Base-by-base conservation (phyloP, 345 rosid species). In the Psidium guajava region DNA sequence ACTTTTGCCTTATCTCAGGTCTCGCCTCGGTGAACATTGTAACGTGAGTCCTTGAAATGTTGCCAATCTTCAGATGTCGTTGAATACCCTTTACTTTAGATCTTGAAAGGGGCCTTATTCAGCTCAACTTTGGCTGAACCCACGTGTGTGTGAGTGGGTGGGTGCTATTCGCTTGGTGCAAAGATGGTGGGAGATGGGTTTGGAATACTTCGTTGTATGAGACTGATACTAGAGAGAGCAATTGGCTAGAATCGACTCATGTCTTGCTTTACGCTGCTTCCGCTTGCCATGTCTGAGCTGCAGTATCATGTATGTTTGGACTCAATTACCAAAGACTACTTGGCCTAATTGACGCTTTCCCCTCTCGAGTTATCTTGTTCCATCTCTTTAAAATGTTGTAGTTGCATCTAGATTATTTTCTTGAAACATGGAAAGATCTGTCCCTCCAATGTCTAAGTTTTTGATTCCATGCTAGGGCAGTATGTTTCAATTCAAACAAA, bases 1-100 rank as follows among this genome's bases (percentile, higher is more conserved):
- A 87, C 87, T 97, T 86, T 95, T 96, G 87, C 99, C 99, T 6
- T 91, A 89, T 89, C 94, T 97, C 74, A 90, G 90, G 90, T 90
- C 97, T 87, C 96, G 98, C 87, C 93, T 97, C 75, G 93, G 91
- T 59, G 82, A 85, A 53, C 90, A 95, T 88, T 95, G 92, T 88
- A 95, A 94, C 57, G 99, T 97, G 90, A 93, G 98, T 82, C 74
- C 50, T 64, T 56, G 82, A 44, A 51, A 69, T 47, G 80, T n/a
- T 84, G 14, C 27, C 74, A n/a, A 61, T 36, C 75, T 80, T 54
- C 14, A 52, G 73, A 50, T 36, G 57, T 53, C 27, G 59, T 69
- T 36, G 80, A 36, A 36, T 69, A 9, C 25, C 47, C 36, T 69
- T 69, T 69, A 9, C 47, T 69, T 18, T 36, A 10, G 80, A 36